phyloP scores from a whole-genome alignment of 371 early-diverging fungal species.

The Entomophthora muscae region DNA sequence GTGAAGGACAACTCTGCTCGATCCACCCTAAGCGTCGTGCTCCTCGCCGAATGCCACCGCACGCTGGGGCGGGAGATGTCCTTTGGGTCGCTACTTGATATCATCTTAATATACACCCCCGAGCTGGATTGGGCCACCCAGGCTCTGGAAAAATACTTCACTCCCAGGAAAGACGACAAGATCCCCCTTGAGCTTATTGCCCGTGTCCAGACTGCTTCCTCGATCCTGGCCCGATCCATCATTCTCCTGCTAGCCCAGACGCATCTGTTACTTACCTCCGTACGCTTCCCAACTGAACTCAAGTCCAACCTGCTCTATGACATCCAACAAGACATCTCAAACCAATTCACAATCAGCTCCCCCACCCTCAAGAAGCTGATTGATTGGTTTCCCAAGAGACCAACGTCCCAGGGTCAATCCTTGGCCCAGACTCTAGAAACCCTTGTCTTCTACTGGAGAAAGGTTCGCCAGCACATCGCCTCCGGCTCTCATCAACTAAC shows the following conservation, averaged over 20 bases:
- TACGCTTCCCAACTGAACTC: background rate
- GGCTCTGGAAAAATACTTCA: background rate
- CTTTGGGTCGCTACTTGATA: background rate
- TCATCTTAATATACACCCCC: background rate
- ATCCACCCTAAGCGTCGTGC: background rate
- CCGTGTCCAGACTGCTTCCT: background rate
- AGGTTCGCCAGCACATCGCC: background rate
- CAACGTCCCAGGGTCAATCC: background rate
- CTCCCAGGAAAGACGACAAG: background rate
- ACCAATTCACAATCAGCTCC: background rate
- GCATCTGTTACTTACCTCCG: background rate
- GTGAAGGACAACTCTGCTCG: background rate
- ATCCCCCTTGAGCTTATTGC: background rate
- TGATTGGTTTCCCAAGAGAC: background rate
- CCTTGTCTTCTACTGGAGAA: background rate
- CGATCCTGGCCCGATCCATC: background rate
- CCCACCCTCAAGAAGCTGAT: background rate
- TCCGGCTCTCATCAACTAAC: background rate
- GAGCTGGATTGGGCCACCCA: background rate
- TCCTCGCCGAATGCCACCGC: background rate
- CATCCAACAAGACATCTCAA: background rate
- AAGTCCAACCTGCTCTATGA: background rate
- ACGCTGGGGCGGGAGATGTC: background rate
- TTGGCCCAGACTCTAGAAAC: background rate
- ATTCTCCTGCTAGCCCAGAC: background rate